phyloP scores from a whole-genome alignment of 2,329 filamentous ascomycete genomes.

The Neofusicoccum sp. region DNA sequence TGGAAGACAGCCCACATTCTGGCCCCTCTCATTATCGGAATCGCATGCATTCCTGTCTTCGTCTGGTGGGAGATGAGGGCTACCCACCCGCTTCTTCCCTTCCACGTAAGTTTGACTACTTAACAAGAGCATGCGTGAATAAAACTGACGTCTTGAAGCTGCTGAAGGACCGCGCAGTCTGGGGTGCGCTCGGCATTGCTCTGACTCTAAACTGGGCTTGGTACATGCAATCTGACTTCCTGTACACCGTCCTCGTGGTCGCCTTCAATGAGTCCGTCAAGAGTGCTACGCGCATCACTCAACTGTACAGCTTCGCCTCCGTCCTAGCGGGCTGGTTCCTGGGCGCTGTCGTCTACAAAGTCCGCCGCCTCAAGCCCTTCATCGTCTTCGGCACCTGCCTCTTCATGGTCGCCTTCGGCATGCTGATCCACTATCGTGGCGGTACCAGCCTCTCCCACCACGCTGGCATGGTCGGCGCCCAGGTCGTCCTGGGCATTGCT shows the following conservation, averaged over 20 bases:
- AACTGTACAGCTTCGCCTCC: constrained; percentile 58
- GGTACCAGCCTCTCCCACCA: constrained; percentile 44
- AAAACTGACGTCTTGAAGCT: constrained; percentile 32
- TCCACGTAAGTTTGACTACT: constrained; percentile 40
- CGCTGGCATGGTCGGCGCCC: constrained; percentile 60
- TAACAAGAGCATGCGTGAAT: neutral
- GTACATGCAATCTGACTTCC: constrained; percentile 63
- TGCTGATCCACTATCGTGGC: constrained; percentile 64
- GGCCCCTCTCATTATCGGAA: constrained; percentile 51
- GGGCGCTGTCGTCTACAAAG: constrained; percentile 56
- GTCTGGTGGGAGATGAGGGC: constrained; percentile 55
- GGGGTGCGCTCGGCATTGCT: constrained; percentile 59
- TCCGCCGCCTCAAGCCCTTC: constrained; percentile 62
- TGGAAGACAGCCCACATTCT: constrained; percentile 55
- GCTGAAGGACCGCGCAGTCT: constrained; percentile 63
- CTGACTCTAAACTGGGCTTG: constrained; percentile 39
- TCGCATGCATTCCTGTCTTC: constrained; percentile 50
- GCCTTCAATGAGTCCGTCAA: constrained; percentile 59
- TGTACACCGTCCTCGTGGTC: constrained; percentile 62
- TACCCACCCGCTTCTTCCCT: constrained; percentile 58
- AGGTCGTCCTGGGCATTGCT: constrained; percentile 62
- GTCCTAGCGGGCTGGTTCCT: constrained; percentile 58
- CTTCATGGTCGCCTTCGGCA: constrained; percentile 64
- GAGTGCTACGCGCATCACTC: constrained; percentile 58
- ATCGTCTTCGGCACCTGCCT: constrained; percentile 60